Percentiles rank a stretch among this genome's conserved stretches.
Conservation (phyloP, 2,329 filamentous ascomycete genomes). For the Talaromyces pinophilus region DNA sequence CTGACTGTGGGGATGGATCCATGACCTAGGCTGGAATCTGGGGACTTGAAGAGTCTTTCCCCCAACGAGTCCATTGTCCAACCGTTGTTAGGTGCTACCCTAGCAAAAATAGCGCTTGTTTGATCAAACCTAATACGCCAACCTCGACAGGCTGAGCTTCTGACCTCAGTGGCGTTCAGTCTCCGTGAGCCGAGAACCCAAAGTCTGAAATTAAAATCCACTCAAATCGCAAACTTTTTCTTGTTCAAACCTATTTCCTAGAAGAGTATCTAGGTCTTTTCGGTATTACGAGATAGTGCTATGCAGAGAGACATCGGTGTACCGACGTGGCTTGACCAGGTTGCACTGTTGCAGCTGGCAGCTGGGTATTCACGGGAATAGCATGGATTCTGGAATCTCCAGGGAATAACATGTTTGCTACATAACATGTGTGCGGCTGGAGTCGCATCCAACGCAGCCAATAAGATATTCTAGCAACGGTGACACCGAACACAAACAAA, state of each 20-base stretch:
- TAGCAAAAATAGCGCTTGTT: not conserved
- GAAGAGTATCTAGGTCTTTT: not conserved
- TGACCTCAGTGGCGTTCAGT: constrained; percentile 9
- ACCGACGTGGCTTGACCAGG: not conserved
- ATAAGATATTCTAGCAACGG: not conserved
- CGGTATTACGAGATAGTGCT: constrained; percentile 2
- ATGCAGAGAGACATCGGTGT: not conserved
- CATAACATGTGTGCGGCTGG: not conserved
- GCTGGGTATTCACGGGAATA: constrained; percentile 4
- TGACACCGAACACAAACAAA: not conserved
- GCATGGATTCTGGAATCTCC: not conserved
- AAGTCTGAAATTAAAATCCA: not conserved
- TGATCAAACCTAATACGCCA: not conserved
- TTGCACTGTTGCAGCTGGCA: not conserved
- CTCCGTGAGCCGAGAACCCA: not conserved
- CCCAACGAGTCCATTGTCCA: not conserved
- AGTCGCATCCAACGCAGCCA: not conserved
- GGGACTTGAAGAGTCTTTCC: not conserved
- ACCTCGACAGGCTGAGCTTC: not conserved
- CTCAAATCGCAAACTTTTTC: not conserved
- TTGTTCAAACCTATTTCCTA: not conserved
- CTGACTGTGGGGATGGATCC: not conserved
- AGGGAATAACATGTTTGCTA: not conserved
- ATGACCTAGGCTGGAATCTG: not conserved
- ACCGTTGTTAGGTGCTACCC: not conserved